A percentile compares a stretch with the other conserved stretches of the same genome.
Conservation (phyloP, 225 moss, liverwort and hornwort species). For the Pseudoscleropodium purum region DNA sequence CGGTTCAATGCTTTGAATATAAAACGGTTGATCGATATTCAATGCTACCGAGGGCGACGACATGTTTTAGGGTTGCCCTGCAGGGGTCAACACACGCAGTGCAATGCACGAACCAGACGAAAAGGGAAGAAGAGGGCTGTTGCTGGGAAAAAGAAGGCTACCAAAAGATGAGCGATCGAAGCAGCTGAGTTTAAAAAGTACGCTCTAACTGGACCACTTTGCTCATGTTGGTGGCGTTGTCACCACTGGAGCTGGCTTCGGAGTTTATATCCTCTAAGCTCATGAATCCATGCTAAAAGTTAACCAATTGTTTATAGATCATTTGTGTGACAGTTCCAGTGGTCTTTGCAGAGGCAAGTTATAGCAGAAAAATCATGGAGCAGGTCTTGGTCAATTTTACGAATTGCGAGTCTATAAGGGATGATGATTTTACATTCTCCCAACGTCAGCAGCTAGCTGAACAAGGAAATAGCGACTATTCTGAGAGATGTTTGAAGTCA, state of each 20-base stretch:
- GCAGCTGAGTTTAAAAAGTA: background rate
- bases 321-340: background rate
- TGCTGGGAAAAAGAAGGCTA: slow-evolving; percentile 59
- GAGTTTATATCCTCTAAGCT: background rate
- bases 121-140: slow-evolving; percentile 62
- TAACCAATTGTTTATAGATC: background rate
- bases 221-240: background rate
- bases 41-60: slow-evolving; percentile 66
- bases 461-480: background rate
- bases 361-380: background rate
- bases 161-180: slow-evolving; percentile 27
- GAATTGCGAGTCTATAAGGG: background rate
- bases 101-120: slow-evolving; percentile 64
- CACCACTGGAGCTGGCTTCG: background rate
- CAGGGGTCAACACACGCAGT: slow-evolving; percentile 72
- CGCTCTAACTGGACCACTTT: background rate
- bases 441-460: background rate
- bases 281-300: background rate
- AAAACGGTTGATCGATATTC: slow-evolving; percentile 65
- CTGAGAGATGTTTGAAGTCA: background rate
- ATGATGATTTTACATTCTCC: background rate
- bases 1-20: slow-evolving; percentile 62
- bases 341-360: background rate
- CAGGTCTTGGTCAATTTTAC: background rate
- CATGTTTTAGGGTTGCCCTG: slow-evolving; percentile 59